Evolutionary conservation across 2,329 filamentous ascomycete species (phyloP).

Genomic region (Monilinia vaccinii-corymbosi): DNA sequence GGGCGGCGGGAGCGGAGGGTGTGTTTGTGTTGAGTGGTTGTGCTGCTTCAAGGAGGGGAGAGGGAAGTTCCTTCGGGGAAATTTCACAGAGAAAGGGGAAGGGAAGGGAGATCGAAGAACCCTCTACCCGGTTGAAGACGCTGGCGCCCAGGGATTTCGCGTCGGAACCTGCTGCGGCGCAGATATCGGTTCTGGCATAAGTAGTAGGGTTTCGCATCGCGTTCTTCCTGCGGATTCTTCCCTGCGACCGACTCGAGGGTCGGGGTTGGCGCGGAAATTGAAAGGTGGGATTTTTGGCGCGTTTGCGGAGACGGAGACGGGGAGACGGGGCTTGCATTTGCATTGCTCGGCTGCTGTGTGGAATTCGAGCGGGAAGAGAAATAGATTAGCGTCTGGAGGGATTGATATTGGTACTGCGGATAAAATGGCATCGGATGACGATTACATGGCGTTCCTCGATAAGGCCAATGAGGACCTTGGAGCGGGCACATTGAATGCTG

Average conservation of each 20-base stretch:
- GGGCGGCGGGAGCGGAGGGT: neutral
- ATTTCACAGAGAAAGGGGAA: neutral
- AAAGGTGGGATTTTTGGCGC: neutral
- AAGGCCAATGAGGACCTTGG: slow-evolving; percentile 77
- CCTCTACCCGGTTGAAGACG: neutral
- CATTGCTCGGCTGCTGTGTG: neutral
- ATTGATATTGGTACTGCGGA: neutral
- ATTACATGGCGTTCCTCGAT: slow-evolving; percentile 76
- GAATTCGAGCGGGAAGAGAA: neutral
- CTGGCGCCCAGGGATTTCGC: neutral
- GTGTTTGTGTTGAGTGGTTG: neutral
- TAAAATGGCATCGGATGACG: slow-evolving; percentile 65
- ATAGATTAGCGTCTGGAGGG: neutral
- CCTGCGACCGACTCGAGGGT: neutral
- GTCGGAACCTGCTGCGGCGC: neutral
- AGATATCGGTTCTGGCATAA: neutral
- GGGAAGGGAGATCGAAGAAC: neutral
- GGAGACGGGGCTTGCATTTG: neutral
- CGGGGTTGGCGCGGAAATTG: neutral
- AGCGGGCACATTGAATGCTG: slow-evolving; percentile 39
- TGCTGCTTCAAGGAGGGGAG: neutral
- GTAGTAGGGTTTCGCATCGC: neutral
- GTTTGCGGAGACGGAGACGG: too few relatives aligned
- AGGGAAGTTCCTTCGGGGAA: too few relatives aligned
- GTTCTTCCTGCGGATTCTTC: neutral